Percentiles rank a stretch among this genome's conserved stretches.
Evolutionary conservation across 257 asterid genomes (phyloP).

Genomic region (Capsicum baccatum): DNA sequence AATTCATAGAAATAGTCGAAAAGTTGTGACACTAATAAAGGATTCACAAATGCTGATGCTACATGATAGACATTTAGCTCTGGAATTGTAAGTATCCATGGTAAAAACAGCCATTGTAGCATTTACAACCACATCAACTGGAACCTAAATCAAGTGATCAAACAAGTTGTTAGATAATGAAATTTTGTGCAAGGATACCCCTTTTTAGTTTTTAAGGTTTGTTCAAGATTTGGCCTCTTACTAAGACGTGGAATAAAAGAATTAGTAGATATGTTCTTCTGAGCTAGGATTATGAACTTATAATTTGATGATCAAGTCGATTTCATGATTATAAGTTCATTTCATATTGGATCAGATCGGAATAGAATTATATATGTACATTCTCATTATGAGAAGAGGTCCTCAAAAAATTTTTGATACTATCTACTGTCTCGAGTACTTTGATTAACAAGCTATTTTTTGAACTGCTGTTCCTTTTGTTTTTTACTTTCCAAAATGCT

Average conservation of each 20-base stretch:
- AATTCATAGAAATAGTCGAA: conserved; percentile 38
- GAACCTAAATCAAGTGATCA: conserved; percentile 36
- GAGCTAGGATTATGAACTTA: not conserved
- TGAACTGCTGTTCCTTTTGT: too few species aligned
- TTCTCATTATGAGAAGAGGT: not conserved
- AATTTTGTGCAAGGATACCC: too few species aligned
- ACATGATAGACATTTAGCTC: not conserved
- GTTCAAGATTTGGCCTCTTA: too few species aligned
- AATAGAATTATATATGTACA: not conserved
- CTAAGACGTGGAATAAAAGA: not conserved
- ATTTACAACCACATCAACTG: conserved; percentile 51
- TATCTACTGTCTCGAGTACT: too few species aligned
- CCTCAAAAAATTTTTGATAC: too few species aligned
- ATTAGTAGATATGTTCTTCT: not conserved
- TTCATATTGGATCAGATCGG: not conserved
- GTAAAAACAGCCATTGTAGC: conserved; percentile 50
- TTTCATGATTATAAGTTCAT: not conserved
- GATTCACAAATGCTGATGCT: not conserved
- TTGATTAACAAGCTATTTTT: too few species aligned
- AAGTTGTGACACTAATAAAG: conserved; percentile 17
- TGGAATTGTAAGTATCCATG: conserved; percentile 34
- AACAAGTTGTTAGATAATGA: not conserved
- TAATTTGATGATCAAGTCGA: not conserved
- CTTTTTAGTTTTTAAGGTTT: not conserved
- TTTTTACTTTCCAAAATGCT: too few species aligned